Evolutionary conservation across 106 monocot genomes (phyloP).

Genomic region (Posidonia australis): DNA sequence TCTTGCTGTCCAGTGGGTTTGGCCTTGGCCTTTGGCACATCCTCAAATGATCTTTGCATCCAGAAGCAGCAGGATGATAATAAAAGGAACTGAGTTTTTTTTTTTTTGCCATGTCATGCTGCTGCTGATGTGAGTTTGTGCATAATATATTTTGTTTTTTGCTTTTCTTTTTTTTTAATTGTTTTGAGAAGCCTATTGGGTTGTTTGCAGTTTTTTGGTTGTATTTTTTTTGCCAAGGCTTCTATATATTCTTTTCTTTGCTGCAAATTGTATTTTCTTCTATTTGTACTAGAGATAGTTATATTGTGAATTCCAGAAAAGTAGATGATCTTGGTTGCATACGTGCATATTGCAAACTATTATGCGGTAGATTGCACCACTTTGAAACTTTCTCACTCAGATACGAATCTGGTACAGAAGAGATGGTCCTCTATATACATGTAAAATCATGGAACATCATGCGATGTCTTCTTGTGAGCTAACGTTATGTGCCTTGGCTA

Average conservation of each 20-base stretch:
- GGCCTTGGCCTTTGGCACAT: not conserved
- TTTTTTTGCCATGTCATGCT: not conserved
- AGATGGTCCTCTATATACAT: too few relatives aligned
- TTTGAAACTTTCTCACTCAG: too few relatives aligned
- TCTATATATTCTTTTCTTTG: not conserved
- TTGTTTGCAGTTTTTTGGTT: slow-evolving; percentile 4
- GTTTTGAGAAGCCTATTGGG: not conserved
- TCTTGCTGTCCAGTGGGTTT: not conserved
- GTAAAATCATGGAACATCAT: too few relatives aligned
- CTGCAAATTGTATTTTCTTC: not conserved
- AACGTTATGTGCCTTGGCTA: too few relatives aligned
- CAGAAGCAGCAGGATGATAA: not conserved
- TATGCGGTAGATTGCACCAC: too few relatives aligned
- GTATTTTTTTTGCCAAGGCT: not conserved
- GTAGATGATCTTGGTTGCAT: too few relatives aligned
- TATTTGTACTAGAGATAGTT: not conserved
- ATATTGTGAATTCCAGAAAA: too few relatives aligned
- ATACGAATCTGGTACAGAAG: too few relatives aligned
- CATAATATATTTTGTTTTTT: not conserved
- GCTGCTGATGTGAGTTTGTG: not conserved
- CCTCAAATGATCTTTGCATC: not conserved
- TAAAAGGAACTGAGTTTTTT: not conserved
- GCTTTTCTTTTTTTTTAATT: not conserved
- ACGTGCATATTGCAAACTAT: too few relatives aligned
- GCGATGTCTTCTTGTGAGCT: too few relatives aligned